A percentile compares a stretch with the other conserved stretches of the same genome.
Evolutionary conservation across 306 rosid species (phyloP).

Genomic region (Cucurbita pepo): DNA sequence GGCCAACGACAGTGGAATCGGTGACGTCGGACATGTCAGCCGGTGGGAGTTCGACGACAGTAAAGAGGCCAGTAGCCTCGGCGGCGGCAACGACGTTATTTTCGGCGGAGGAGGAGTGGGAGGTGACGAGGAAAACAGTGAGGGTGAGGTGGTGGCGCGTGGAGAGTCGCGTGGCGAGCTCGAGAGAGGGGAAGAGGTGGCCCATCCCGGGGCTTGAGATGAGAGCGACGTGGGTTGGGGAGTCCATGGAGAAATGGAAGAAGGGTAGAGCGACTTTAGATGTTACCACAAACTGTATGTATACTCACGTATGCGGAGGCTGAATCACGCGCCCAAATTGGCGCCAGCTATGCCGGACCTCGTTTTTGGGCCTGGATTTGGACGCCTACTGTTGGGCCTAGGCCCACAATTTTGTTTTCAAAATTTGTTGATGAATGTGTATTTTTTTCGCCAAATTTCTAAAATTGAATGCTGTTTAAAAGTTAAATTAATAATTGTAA

Average conservation of each 20-base stretch:
- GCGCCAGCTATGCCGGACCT: too few species aligned
- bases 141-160: slow-evolving; percentile 3
- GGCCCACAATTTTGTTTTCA: too few species aligned
- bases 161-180: slow-evolving; percentile 14
- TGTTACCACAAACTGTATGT: not conserved
- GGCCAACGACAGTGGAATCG: not conserved
- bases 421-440: too few species aligned
- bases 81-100: slow-evolving; percentile 1
- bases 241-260: not conserved
- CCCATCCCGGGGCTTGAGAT: slow-evolving; percentile 19
- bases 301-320: not conserved
- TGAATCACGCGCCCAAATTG: too few species aligned
- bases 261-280: not conserved
- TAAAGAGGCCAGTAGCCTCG: not conserved
- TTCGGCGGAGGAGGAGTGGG: slow-evolving; percentile 6
- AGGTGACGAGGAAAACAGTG: slow-evolving; percentile 8
- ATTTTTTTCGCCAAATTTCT: too few species aligned
- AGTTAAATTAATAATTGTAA: too few species aligned
- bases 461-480: too few species aligned
- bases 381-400: too few species aligned
- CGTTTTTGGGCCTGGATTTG: too few species aligned
- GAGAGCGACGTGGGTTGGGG: slow-evolving; percentile 2
- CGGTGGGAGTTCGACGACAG: slow-evolving; percentile 4
- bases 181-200: slow-evolving; percentile 14
- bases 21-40: slow-evolving; percentile 2